Base-by-base conservation (phyloP, 306 rosid genomes). In the Oemleria cerasiformis region DNA sequence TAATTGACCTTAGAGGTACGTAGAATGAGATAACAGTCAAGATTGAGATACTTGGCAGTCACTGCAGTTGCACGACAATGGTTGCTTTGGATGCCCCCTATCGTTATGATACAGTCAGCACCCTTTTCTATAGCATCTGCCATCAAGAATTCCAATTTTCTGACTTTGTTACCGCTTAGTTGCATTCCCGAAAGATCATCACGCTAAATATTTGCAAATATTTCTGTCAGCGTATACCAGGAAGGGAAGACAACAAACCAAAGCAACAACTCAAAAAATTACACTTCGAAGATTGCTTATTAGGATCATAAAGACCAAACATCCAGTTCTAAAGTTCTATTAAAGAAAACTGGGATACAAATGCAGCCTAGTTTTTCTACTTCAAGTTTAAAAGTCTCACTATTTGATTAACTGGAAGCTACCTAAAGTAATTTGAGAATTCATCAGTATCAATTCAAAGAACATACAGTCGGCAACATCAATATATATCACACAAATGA, bases 11-110 rank as follows among this genome's bases (percentile, higher is more conserved):
- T 84, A 3, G 96, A 89, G 45, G 95, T 91, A 65, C 90, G 85
- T 43, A 91, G 88, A 63, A 94, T 91, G 42, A 91, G 92, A 78
- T 76, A 89, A 63, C 85, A 85, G 61, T 91, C 95, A 23, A 94
- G 97, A 79, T 91, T 86, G 48, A 94, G 80, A 78, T 94, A 94
- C 81, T 84, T 87, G 2, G 99, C 96, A 44, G 97, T 97, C 25
- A 94, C 99, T 6, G 97, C 97, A 70, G 97, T 94, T 53, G 99
- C 96, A 8, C 99, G 95, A 63, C 97, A 94, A 58, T 94, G 99
- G 76, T 94, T 94, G 85, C 98, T 94, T 75, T 94, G 98, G 73
- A 94, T 91, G 74, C 96, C 97, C 64, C 97, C 98, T 8, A 91
- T 76, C 0, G 97, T 89, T 57, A 94, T 73, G 45, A 94, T 62